phyloP scores from a whole-genome alignment of 192 early-diverging fungal species.

The Kappamyces sp. region DNA sequence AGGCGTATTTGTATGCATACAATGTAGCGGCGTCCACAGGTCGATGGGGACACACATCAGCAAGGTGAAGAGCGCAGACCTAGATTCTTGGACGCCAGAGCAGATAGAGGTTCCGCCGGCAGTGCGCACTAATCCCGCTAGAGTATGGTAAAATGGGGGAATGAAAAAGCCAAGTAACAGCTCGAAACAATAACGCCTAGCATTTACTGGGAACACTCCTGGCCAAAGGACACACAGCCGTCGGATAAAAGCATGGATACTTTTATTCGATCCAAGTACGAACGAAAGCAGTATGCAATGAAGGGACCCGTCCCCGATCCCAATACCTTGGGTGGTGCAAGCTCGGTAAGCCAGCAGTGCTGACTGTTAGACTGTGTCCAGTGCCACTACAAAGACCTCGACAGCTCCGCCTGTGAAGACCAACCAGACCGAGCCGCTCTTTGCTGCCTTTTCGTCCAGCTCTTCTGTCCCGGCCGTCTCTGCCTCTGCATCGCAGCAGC shows the following conservation, averaged over 20 bases:
- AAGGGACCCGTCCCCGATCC: conserved; percentile 72
- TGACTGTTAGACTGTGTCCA: not conserved
- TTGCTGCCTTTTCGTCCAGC: conserved; percentile 7
- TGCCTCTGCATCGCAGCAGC: conserved; percentile 26
- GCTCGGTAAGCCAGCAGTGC: not conserved
- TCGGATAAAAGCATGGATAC: conserved; percentile 61
- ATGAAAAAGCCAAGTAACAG: conserved; percentile 59
- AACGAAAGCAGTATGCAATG: conserved; percentile 67
- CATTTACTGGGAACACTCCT: conserved; percentile 45
- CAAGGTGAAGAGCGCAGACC: conserved; percentile 82
- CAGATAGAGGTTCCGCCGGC: conserved; percentile 49
- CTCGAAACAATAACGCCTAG: conserved; percentile 18
- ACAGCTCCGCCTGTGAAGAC: conserved; percentile 5
- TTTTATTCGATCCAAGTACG: conserved; percentile 78
- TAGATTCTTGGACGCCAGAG: conserved; percentile 74
- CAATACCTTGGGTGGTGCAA: conserved; percentile 38
- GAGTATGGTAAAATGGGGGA: conserved; percentile 77
- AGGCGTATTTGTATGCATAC: conserved; percentile 90
- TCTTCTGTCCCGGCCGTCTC: conserved; percentile 6
- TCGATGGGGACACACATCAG: conserved; percentile 81
- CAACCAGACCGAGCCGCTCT: not conserved
- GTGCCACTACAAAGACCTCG: conserved; percentile 14
- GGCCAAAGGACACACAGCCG: conserved; percentile 46
- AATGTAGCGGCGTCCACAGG: conserved; percentile 79
- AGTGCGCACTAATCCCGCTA: not conserved